Evolutionary conservation across 225 moss, liverwort and hornwort species (phyloP).

Genomic region (Marchantia polymorpha): DNA sequence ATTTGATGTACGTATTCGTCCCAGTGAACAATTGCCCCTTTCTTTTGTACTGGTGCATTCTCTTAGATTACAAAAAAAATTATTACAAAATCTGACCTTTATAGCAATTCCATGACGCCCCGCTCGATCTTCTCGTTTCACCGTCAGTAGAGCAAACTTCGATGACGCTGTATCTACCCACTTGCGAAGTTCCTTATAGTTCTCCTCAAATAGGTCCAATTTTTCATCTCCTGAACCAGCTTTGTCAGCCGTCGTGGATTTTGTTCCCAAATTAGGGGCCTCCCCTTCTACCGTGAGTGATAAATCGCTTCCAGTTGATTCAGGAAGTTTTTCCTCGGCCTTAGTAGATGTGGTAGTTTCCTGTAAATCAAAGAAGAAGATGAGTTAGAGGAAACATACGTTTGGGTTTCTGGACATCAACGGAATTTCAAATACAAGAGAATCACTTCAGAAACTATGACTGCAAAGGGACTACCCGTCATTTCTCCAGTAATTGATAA

Average conservation of each 20-base stretch:
- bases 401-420: neutral
- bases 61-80: neutral
- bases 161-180: constrained; percentile 76
- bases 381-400: too few relatives aligned
- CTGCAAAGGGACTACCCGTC: too few relatives aligned
- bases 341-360: neutral
- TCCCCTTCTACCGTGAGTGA: constrained; percentile 7
- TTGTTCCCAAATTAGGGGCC: constrained; percentile 18
- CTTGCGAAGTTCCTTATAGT: constrained; percentile 75
- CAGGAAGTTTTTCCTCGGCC: neutral
- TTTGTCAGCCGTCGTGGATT: constrained; percentile 29
- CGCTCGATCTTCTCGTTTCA: constrained; percentile 78
- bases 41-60: too few relatives aligned
- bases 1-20: too few relatives aligned
- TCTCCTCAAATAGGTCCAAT: constrained; percentile 67
- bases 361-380: neutral
- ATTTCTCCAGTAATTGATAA: too few relatives aligned
- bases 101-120: constrained; percentile 76
- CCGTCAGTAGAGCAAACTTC: constrained; percentile 67
- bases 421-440: neutral
- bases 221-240: constrained; percentile 24
- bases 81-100: constrained; percentile 48
- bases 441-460: neutral
- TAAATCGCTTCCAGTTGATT: neutral
- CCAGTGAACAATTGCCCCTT: too few relatives aligned